Evolutionary conservation across 2,329 filamentous ascomycete genomes (phyloP).

Genomic region (Aspergillus sp.): DNA sequence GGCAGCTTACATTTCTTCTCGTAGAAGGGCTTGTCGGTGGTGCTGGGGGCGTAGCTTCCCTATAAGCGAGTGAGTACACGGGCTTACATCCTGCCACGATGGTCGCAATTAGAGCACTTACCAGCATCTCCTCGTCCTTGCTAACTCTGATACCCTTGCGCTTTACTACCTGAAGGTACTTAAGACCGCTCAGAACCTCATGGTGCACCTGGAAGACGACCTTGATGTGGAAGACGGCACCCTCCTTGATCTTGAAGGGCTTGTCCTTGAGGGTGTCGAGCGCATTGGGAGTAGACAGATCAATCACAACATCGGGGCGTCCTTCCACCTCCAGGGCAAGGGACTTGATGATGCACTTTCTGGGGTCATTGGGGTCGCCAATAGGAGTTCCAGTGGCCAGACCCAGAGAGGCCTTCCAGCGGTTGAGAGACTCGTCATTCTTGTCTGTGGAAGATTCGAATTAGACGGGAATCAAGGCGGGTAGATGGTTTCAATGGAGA

Average conservation of each 20-base stretch:
- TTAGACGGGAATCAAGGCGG: not conserved
- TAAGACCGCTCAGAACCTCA: slow-evolving; percentile 89
- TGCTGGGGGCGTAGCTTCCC: slow-evolving; percentile 93
- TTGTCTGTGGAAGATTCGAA: slow-evolving; percentile 50
- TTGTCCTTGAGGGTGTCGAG: slow-evolving; percentile 80
- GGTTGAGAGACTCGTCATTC: slow-evolving; percentile 89
- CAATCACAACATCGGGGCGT: slow-evolving; percentile 82
- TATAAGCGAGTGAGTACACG: slow-evolving; percentile 35
- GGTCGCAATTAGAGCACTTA: slow-evolving; percentile 48
- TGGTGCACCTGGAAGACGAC: slow-evolving; percentile 94
- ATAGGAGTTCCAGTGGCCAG: slow-evolving; percentile 71
- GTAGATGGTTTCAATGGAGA: not conserved
- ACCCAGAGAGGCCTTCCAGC: slow-evolving; percentile 96
- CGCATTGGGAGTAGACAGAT: slow-evolving; percentile 73
- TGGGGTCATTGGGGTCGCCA: slow-evolving; percentile 76
- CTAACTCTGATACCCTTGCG: slow-evolving; percentile 80
- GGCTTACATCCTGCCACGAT: too few relatives aligned
- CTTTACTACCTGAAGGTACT: slow-evolving; percentile 94
- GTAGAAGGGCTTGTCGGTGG: slow-evolving; percentile 80
- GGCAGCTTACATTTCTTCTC: slow-evolving; percentile 76
- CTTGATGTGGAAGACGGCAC: slow-evolving; percentile 89
- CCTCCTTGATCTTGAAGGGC: slow-evolving; percentile 98
- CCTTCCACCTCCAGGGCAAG: slow-evolving; percentile 85
- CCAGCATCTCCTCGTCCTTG: slow-evolving; percentile 98
- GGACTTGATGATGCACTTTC: slow-evolving; percentile 89